Percentiles rank a stretch among this genome's conserved stretches.
These are phyloP conservation scores for Vitis rotundifolia DNA, from an alignment of 164 flowering plant genomes.

Conservation along the genomic window DNA sequence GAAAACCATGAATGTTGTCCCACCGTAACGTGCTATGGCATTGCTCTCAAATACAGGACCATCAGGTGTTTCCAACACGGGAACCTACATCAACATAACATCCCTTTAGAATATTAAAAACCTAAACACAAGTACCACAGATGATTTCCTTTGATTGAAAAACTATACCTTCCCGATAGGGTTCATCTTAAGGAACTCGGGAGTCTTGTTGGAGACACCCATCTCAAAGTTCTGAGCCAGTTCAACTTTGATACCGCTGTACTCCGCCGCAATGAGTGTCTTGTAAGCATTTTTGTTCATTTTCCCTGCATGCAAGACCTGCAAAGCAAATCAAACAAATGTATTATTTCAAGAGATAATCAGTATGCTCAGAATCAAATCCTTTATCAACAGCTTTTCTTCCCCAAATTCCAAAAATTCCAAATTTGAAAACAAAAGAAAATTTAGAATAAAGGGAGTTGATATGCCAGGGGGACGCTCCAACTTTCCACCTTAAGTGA, in stretches of 20 bases:
- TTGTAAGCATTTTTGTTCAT: constrained; percentile 67
- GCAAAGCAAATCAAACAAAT: constrained; percentile 4
- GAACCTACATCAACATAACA: constrained; percentile 44
- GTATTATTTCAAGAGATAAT: too few relatives aligned
- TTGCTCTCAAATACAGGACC: constrained; percentile 84
- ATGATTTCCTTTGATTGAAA: background rate
- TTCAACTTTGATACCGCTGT: constrained; percentile 51
- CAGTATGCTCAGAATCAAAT: too few relatives aligned
- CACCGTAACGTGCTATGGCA: constrained; percentile 80
- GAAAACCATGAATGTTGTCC: background rate
- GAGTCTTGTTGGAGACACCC: constrained; percentile 72
- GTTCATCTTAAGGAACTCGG: constrained; percentile 75
- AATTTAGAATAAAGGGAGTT: too few relatives aligned
- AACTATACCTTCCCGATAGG: constrained; percentile 73
- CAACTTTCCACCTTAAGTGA: too few relatives aligned
- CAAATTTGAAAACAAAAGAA: too few relatives aligned
- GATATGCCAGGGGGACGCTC: too few relatives aligned
- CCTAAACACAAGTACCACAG: too few relatives aligned
- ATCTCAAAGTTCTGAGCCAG: constrained; percentile 58
- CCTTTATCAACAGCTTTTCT: too few relatives aligned
- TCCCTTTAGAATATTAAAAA: too few relatives aligned
- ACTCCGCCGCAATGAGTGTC: constrained; percentile 72
- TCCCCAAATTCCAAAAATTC: too few relatives aligned
- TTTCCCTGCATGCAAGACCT: constrained; percentile 61
- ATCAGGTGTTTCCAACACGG: constrained; percentile 76